phyloP scores from a whole-genome alignment of 192 early-diverging fungal genomes.

The Jimgerdemannia lactiflua region DNA sequence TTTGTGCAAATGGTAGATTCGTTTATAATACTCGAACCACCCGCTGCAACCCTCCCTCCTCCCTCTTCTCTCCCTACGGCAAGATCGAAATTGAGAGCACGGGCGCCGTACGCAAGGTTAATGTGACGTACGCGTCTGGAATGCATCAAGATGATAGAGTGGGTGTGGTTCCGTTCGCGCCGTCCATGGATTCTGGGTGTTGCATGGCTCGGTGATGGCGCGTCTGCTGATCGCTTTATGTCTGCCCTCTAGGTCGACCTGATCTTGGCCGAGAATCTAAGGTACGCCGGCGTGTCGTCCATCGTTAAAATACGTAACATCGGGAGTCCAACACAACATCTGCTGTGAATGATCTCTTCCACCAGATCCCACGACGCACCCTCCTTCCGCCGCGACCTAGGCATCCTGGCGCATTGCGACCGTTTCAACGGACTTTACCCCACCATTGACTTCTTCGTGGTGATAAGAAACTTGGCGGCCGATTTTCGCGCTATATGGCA shows the following conservation, averaged over 20 bases:
- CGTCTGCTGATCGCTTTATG: background rate
- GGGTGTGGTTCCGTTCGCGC: background rate
- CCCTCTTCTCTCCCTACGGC: background rate
- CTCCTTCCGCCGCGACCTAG: constrained; percentile 28
- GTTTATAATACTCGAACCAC: too few species aligned
- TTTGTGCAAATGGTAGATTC: too few species aligned
- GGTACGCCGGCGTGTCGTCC: constrained; percentile 19
- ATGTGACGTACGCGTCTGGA: constrained; percentile 30
- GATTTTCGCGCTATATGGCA: constrained; percentile 31
- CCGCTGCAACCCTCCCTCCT: background rate
- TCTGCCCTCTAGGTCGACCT: constrained; percentile 22
- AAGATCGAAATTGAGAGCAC: constrained; percentile 38
- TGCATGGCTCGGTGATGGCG: too few species aligned
- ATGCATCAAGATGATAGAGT: constrained; percentile 39
- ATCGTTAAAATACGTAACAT: too few species aligned
- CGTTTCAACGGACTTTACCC: constrained; percentile 32
- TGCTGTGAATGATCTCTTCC: too few species aligned
- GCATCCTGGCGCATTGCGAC: constrained; percentile 26
- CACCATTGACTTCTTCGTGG: constrained; percentile 32
- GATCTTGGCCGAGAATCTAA: constrained; percentile 28
- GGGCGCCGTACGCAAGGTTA: constrained; percentile 23
- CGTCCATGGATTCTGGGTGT: too few species aligned
- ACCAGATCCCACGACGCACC: constrained; percentile 19
- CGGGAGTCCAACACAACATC: too few species aligned
- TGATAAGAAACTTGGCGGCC: constrained; percentile 26